Percentiles rank a stretch among this genome's conserved stretches.
phyloP scores from a whole-genome alignment of 2,329 filamentous ascomycete genomes.

The Diaporthe velutina region DNA sequence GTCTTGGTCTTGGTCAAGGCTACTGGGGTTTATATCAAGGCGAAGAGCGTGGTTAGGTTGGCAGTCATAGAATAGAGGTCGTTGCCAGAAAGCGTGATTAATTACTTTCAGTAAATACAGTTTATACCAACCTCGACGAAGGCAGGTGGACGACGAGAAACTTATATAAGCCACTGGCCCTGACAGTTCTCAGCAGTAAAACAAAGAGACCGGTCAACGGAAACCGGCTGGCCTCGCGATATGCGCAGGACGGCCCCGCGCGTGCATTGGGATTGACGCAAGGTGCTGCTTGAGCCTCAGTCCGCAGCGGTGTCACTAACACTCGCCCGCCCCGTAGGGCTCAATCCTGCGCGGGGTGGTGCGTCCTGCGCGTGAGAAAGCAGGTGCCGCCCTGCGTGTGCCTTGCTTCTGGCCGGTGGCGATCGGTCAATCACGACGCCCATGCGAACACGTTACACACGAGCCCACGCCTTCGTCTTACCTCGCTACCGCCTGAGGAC shows the following conservation, averaged over 20 bases:
- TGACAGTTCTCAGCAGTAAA: background rate
- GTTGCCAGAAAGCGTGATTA: background rate
- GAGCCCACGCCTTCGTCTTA: constrained; percentile 31
- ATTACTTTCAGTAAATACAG: background rate
- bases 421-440: background rate
- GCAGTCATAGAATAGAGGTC: background rate
- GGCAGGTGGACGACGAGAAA: background rate
- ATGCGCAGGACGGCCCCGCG: background rate
- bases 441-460: constrained; percentile 22
- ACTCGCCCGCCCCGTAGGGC: constrained; percentile 31
- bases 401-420: background rate
- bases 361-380: background rate
- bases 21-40: background rate
- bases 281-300: constrained; percentile 33
- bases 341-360: constrained; percentile 14
- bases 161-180: background rate
- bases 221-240: background rate
- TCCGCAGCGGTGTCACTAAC: constrained; percentile 35
- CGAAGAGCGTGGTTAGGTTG: background rate
- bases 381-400: background rate
- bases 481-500: constrained; percentile 10
- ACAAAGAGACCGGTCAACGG: background rate
- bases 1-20: background rate
- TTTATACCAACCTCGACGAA: background rate
- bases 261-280: background rate